Base-by-base conservation (phyloP, 495 filamentous ascomycete species). In the Massariosphaeria phaeospora region DNA sequence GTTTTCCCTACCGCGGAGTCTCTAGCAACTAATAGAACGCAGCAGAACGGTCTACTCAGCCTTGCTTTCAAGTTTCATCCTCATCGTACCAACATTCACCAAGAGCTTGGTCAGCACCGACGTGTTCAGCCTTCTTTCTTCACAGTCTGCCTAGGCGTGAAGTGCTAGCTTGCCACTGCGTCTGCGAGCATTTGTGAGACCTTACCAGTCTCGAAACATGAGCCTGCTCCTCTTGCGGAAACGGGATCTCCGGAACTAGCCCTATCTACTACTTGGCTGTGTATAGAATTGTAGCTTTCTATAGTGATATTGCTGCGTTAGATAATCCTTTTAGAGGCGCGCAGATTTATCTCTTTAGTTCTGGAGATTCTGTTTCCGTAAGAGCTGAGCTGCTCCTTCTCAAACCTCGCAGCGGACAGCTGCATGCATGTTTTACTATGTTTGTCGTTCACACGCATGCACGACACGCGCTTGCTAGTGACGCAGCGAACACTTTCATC, bases 141-240 rank as follows among this genome's bases (percentile, higher is more conserved):
- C 48, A 30, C 25, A 20, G 29, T 11, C 31, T 43, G 48, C 29
- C 30, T 8, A 24, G 13, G 11, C 40, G n/a, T 21, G 29, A 25
- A 45, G 31, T 13, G 8, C 7, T 20, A 29, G 18, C 13, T 24
- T 55, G 7, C 9, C 41, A 24, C 21, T 42, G 44, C 41, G 33
- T 20, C 59, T 58, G 53, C 48, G 39, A 62, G 48, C 51, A 27
- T 48, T 49, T 34, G 52, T 52, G 52, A 62, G 30, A 53, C 53
- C 30, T 26, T 40, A 24, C 29, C 26, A 12, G 48, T 48, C 44
- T 40, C 36, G 48, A 63, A 58, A 54, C 59, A 49, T 58, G 44
- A 48, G 48, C 44, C 51, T 40, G 48, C 52, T 47, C 15, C 7
- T n/a, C 4, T 17, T 40, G 20, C 12, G 17, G 35, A 40, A 5